Percentiles rank a stretch among this genome's conserved stretches.
Conservation (phyloP, 2,329 filamentous ascomycete genomes). For the Trichoderma sp. region DNA sequence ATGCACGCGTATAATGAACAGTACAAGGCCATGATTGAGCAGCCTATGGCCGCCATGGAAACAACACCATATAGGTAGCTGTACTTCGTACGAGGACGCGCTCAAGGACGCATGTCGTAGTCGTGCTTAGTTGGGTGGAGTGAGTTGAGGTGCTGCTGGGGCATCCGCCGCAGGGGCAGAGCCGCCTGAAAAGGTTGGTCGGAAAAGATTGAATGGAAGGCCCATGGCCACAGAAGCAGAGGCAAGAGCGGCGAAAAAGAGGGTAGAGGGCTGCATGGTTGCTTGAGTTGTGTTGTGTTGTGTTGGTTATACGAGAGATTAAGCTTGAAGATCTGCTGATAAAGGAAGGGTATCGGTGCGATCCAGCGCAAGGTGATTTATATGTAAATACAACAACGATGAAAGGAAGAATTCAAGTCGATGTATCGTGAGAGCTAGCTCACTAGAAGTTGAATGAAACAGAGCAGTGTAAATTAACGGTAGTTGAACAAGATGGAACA, state of each 20-base stretch:
- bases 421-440: not conserved
- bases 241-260: constrained; percentile 24
- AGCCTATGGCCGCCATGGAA: not conserved
- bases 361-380: not conserved
- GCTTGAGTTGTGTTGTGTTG: not conserved
- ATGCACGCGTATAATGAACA: rapidly evolving
- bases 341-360: constrained; percentile 4
- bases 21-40: not conserved
- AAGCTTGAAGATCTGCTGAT: not conserved
- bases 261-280: constrained; percentile 26
- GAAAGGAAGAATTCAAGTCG: not conserved
- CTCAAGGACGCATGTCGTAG: not conserved
- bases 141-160: not conserved
- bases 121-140: not conserved
- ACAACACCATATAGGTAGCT: not conserved
- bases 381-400: not conserved
- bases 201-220: constrained; percentile 25
- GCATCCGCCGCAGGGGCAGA: not conserved
- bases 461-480: not conserved
- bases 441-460: not conserved
- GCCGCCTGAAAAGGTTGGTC: not conserved
- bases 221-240: constrained; percentile 25
- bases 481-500: not conserved
- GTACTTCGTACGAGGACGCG: not conserved
- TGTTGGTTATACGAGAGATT: not conserved